Evolutionary conservation across 345 rosid species (phyloP).

Genomic region (Corchorus olitorius): DNA sequence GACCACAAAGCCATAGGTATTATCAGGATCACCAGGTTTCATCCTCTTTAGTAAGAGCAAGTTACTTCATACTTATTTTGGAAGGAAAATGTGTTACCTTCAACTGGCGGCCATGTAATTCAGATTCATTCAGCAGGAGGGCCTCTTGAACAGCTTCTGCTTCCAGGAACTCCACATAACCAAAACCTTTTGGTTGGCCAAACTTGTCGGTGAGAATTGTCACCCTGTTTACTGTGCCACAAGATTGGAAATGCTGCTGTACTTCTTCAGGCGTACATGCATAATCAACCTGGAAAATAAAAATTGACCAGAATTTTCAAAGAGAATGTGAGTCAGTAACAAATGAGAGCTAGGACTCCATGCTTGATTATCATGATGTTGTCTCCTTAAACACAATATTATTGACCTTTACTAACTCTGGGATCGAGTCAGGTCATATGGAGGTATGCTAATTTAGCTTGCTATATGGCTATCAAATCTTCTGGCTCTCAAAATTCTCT

Average conservation of each 20-base stretch:
- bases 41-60: neutral
- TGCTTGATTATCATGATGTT: conserved; percentile 7
- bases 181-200: conserved; percentile 98
- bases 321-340: neutral
- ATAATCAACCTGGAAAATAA: conserved; percentile 74
- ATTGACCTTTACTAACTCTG: neutral
- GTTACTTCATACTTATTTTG: neutral
- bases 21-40: neutral
- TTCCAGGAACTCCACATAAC: conserved; percentile 91
- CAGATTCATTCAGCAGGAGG: conserved; percentile 80
- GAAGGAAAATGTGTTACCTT: conserved; percentile 44
- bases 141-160: conserved; percentile 89
- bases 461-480: too few species aligned
- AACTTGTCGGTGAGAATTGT: conserved; percentile 91
- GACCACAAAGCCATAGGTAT: neutral
- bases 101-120: conserved; percentile 92
- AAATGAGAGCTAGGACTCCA: neutral
- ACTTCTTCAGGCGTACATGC: conserved; percentile 99
- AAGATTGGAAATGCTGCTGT: conserved; percentile 94
- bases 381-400: neutral
- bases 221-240: conserved; percentile 94
- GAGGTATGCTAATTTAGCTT: too few species aligned
- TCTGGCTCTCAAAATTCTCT: too few species aligned
- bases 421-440: neutral
- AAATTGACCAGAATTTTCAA: conserved; percentile 1